Evolutionary conservation across 768 basidiomycete species (phyloP).

Genomic region (Suillus plorans): DNA sequence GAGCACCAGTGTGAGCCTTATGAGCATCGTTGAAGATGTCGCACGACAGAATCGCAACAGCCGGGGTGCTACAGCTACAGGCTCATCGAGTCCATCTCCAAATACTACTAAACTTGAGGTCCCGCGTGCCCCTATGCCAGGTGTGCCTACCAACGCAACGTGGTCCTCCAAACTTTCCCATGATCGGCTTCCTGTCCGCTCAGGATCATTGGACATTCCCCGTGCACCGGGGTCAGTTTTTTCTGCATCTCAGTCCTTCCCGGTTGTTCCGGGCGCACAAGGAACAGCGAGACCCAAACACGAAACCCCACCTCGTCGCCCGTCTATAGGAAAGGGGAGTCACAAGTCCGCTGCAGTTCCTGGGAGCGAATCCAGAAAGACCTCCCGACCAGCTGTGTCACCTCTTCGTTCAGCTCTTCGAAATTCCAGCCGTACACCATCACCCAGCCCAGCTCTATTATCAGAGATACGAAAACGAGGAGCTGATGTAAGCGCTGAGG

Average conservation of each 20-base stretch:
- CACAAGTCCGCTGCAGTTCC: neutral
- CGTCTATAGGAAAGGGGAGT: neutral
- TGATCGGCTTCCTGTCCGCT: neutral
- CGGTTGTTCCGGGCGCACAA: neutral
- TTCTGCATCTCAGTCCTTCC: conserved; percentile 1
- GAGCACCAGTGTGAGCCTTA: conserved; percentile 41
- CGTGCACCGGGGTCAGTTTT: conserved; percentile 18
- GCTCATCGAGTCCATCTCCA: neutral
- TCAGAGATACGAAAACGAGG: neutral
- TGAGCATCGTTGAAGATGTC: conserved; percentile 71
- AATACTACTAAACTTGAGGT: conserved; percentile 2
- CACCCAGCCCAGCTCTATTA: conserved; percentile 34
- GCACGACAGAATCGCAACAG: conserved; percentile 37
- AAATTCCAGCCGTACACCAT: conserved; percentile 49
- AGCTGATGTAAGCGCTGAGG: neutral
- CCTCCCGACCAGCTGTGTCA: conserved; percentile 36
- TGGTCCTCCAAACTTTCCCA: neutral
- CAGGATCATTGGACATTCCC: conserved; percentile 24
- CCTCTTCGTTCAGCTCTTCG: conserved; percentile 67
- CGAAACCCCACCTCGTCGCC: neutral
- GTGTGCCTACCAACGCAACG: neutral
- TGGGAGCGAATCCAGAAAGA: neutral
- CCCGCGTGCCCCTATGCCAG: conserved; percentile 9
- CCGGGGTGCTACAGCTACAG: conserved; percentile 9
- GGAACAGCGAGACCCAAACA: neutral